phyloP scores from a whole-genome alignment of 495 filamentous ascomycete species.

The Trichoderma orchidacearum region DNA sequence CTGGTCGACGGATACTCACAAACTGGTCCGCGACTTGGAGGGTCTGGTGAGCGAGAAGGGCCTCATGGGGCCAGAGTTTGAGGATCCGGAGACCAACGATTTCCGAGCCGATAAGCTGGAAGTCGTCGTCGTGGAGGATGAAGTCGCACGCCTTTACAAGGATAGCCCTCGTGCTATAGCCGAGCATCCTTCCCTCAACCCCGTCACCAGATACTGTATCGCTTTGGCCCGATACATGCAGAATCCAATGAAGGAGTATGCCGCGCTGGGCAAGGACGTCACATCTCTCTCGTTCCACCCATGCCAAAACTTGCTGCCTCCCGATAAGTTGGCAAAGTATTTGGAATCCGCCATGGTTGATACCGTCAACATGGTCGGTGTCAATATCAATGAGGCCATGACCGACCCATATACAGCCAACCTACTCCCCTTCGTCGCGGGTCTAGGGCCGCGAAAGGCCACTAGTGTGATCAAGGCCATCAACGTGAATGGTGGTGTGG shows the following conservation, averaged over 20 bases:
- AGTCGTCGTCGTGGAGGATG: slow-evolving; percentile 85
- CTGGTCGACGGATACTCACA: slow-evolving; percentile 78
- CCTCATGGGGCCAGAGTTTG: slow-evolving; percentile 59
- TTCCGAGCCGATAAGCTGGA: slow-evolving; percentile 65
- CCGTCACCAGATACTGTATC: slow-evolving; percentile 76
- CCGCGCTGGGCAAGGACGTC: slow-evolving; percentile 76
- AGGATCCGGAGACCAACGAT: slow-evolving; percentile 44
- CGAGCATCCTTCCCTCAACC: slow-evolving; percentile 66
- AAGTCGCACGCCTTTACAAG: slow-evolving; percentile 88
- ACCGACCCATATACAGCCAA: slow-evolving; percentile 65
- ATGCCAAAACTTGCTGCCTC: slow-evolving; percentile 74
- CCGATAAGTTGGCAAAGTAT: slow-evolving; percentile 70
- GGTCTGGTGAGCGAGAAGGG: slow-evolving; percentile 61
- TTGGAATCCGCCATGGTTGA: slow-evolving; percentile 93
- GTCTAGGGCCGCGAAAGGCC: slow-evolving; percentile 86
- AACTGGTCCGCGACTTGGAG: slow-evolving; percentile 64
- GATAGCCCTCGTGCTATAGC: slow-evolving; percentile 66
- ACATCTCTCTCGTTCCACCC: slow-evolving; percentile 76
- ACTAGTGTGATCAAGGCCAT: slow-evolving; percentile 78
- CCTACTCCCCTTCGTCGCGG: slow-evolving; percentile 81
- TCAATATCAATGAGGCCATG: slow-evolving; percentile 87
- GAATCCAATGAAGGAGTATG: slow-evolving; percentile 90
- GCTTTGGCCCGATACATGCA: slow-evolving; percentile 83
- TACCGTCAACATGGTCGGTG: slow-evolving; percentile 92
- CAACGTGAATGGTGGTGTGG: slow-evolving; percentile 68